Conservation (phyloP, 192 early-diverging fungal genomes). For the Linnemannia schmuckeri region DNA sequence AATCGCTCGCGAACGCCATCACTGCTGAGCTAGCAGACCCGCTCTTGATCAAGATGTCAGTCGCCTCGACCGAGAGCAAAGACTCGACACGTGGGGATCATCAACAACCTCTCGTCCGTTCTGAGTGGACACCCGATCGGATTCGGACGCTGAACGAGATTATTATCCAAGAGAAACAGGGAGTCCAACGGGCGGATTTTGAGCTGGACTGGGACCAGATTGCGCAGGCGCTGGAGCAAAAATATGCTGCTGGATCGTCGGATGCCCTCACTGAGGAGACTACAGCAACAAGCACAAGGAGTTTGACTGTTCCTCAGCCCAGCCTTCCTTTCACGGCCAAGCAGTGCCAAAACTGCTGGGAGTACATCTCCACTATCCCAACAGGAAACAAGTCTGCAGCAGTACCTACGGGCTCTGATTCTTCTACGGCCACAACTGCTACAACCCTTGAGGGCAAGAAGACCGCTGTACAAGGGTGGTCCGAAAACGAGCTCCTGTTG, state of each 20-base stretch:
- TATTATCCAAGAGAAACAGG: constrained; percentile 35
- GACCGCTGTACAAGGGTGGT: constrained; percentile 18
- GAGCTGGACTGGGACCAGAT: constrained; percentile 38
- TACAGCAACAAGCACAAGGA: neutral
- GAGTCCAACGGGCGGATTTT: constrained; percentile 22
- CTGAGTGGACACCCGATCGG: constrained; percentile 33
- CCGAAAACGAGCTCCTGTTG: constrained; percentile 26
- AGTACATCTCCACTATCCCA: constrained; percentile 13
- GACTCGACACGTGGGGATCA: constrained; percentile 3
- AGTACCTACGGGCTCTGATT: neutral
- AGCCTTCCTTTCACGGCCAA: constrained; percentile 4
- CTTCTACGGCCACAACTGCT: neutral
- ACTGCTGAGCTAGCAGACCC: constrained; percentile 13
- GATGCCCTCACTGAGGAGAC: neutral
- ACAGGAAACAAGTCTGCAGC: neutral
- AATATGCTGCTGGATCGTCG: neutral
- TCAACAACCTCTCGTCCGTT: constrained; percentile 22
- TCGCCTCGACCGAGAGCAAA: neutral
- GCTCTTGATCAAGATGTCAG: constrained; percentile 15
- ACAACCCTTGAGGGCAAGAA: neutral
- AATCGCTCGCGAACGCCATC: constrained; percentile 3
- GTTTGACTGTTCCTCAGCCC: neutral
- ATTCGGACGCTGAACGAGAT: constrained; percentile 18
- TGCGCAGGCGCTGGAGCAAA: constrained; percentile 10
- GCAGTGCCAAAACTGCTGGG: constrained; percentile 43